Conservation (phyloP, 2,329 filamentous ascomycete species). For the Sphaerostilbella broomeana region DNA sequence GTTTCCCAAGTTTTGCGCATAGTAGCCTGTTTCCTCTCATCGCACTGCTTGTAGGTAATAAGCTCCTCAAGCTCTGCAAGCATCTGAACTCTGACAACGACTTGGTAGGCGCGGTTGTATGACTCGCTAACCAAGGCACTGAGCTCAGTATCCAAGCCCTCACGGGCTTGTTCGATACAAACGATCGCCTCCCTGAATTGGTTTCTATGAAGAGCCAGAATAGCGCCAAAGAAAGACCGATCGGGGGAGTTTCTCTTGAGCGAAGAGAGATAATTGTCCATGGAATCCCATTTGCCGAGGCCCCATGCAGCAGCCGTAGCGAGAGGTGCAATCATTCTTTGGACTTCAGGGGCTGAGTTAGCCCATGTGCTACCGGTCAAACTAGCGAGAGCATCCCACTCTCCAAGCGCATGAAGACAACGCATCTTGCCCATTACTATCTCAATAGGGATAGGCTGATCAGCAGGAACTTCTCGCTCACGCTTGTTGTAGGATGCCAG, state of each 20-base stretch:
- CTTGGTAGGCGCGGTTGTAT: slow-evolving; percentile 93
- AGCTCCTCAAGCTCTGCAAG: slow-evolving; percentile 97
- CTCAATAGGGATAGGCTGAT: slow-evolving; percentile 65
- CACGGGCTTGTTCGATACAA: slow-evolving; percentile 85
- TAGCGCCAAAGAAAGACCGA: slow-evolving; percentile 94
- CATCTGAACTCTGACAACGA: slow-evolving; percentile 99
- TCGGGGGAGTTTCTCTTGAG: slow-evolving; percentile 94
- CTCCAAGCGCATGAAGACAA: slow-evolving; percentile 90
- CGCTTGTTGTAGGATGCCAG: slow-evolving; percentile 85
- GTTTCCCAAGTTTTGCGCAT: slow-evolving; percentile 96
- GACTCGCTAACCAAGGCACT: slow-evolving; percentile 96
- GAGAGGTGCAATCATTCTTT: slow-evolving; percentile 83
- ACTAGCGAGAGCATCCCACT: slow-evolving; percentile 89
- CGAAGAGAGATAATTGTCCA: slow-evolving; percentile 93
- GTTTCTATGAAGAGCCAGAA: slow-evolving; percentile 88
- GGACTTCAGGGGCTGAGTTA: slow-evolving; percentile 79
- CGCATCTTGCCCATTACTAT: slow-evolving; percentile 99
- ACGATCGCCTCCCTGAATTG: slow-evolving; percentile 86
- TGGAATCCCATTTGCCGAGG: slow-evolving; percentile 91
- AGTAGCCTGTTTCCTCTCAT: slow-evolving; percentile 79
- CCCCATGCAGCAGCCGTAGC: slow-evolving; percentile 97
- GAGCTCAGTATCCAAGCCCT: slow-evolving; percentile 90
- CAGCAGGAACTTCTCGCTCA: slow-evolving; percentile 59
- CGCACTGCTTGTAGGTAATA: slow-evolving; percentile 93
- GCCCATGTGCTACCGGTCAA: slow-evolving; percentile 92